Evolutionary conservation across 345 rosid genomes (phyloP).

Genomic region (Noccaea bulbosa): DNA sequence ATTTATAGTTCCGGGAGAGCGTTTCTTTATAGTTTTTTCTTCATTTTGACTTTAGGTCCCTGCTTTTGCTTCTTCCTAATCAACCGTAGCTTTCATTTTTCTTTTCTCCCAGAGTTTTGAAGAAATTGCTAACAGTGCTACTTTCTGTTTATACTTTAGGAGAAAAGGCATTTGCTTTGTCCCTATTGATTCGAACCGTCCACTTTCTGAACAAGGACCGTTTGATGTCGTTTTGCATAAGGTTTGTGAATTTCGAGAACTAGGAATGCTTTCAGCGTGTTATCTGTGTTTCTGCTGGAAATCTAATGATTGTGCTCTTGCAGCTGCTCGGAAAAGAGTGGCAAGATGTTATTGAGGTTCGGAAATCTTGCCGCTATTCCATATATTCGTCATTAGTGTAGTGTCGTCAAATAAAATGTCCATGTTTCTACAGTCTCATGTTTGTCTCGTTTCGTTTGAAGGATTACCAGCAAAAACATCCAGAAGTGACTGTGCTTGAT

Average conservation of each 20-base stretch:
- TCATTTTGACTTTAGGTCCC: slow-evolving; percentile 1
- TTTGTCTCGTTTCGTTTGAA: slow-evolving; percentile 45
- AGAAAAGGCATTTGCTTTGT: slow-evolving; percentile 75
- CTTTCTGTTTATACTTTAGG: slow-evolving; percentile 54
- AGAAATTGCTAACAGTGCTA: slow-evolving; percentile 17
- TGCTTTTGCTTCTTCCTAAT: slow-evolving; percentile 28
- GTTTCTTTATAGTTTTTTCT: slow-evolving; percentile 22
- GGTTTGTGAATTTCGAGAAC: slow-evolving; percentile 44
- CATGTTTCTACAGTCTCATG: slow-evolving; percentile 27
- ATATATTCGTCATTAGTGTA: background rate
- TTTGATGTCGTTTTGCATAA: slow-evolving; percentile 90
- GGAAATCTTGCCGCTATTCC: slow-evolving; percentile 11
- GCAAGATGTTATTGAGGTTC: slow-evolving; percentile 77
- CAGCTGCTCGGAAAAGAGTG: slow-evolving; percentile 85
- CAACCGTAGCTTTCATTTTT: slow-evolving; percentile 28
- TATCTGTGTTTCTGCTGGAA: slow-evolving; percentile 11
- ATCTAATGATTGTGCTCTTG: slow-evolving; percentile 48
- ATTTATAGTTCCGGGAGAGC: background rate
- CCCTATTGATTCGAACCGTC: slow-evolving; percentile 68
- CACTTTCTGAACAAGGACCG: slow-evolving; percentile 90
- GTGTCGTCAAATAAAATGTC: background rate
- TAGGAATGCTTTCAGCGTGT: slow-evolving; percentile 16
- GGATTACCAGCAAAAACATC: slow-evolving; percentile 78
- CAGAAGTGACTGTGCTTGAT: slow-evolving; percentile 83
- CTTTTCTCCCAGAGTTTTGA: slow-evolving; percentile 12